Conservation (phyloP, 345 rosid species). For the Bruguiera sexangula region DNA sequence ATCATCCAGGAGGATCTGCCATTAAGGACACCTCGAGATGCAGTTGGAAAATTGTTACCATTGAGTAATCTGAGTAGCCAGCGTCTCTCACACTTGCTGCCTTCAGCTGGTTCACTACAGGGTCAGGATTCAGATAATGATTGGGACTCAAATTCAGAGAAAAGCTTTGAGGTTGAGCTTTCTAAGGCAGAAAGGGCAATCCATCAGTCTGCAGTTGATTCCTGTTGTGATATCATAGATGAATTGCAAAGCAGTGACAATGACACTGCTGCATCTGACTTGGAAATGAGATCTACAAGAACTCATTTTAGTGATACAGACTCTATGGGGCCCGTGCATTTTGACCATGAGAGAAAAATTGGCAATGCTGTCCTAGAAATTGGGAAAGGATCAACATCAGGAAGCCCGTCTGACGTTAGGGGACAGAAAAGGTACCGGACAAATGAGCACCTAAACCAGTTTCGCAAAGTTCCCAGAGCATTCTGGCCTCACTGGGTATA, state of each 20-base stretch:
- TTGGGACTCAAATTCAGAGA: slow-evolving; percentile 61
- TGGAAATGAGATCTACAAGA: slow-evolving; percentile 34
- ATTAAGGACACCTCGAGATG: slow-evolving; percentile 72
- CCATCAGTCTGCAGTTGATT: slow-evolving; percentile 57
- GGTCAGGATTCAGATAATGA: slow-evolving; percentile 32
- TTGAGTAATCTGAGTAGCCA: slow-evolving; percentile 35
- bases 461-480: slow-evolving; percentile 53
- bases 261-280: slow-evolving; percentile 35
- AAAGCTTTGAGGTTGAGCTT: slow-evolving; percentile 81
- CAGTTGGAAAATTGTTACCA: slow-evolving; percentile 55
- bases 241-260: slow-evolving; percentile 74
- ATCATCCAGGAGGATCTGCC: slow-evolving; percentile 83
- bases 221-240: slow-evolving; percentile 35
- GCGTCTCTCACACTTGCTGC: slow-evolving; percentile 15
- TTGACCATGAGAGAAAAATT: slow-evolving; percentile 27
- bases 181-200: slow-evolving; percentile 58
- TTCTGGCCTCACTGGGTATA: slow-evolving; percentile 93
- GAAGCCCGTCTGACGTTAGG: slow-evolving; percentile 29
- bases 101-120: slow-evolving; percentile 36
- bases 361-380: slow-evolving; percentile 23
- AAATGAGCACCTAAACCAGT: slow-evolving; percentile 36
- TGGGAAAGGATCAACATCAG: slow-evolving; percentile 31
- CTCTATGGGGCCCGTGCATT: slow-evolving; percentile 25
- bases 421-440: slow-evolving; percentile 25
- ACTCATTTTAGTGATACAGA: slow-evolving; percentile 25